Evolutionary conservation across 2,329 filamentous ascomycete species (phyloP), one percentile per base, ranked within the genome.

Genomic region (Ascochyta koolunga): DNA sequence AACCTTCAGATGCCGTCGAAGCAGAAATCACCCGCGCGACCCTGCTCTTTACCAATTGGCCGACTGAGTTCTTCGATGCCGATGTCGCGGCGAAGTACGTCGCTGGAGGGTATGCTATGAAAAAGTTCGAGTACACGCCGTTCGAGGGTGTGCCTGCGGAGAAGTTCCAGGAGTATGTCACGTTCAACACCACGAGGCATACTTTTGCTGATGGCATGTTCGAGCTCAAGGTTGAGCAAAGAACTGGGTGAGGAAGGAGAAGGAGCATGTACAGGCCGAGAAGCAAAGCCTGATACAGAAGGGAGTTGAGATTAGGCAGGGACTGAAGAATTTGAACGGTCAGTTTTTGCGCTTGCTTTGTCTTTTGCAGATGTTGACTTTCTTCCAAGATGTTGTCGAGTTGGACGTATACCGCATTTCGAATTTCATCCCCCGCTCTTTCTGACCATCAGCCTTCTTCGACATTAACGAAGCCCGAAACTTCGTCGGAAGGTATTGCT

Each of bases 391-490:
- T 11, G 45, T 41, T 5, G 46, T 50, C 19, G 40, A 53, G 18
- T 7, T 11, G 15, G 44, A 49, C 36, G 39, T 52, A 13, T 9
- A 35, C 13, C 49, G 49, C 13, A 25, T 49, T 7, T 5, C 5
- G 4, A n/a, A 16, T 1, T 18, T 57, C 7, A 31, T 46, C 1
- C 36, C 7, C 18, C 13, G 29, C 40, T 19, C 35, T 13, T 8
- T 27, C 2, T 59, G 52, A 48, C 52, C 49, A 1, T 1, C 36
- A 0, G 15, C 8, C 0, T 59, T 56, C 41, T 4, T 9, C 9
- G 32, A 52, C 24, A n/a, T 59, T 8, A 56, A 59, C 3, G 49
- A 33, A 10, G 56, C 56, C 18, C 37, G 56, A 13, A 47, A 59
- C 22, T 56, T 49, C 9, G 41, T 59, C 5, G 31, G 19, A 0